phyloP scores from a whole-genome alignment of 2,329 filamentous ascomycete genomes.

The Lecanoromycetidae sp. region DNA sequence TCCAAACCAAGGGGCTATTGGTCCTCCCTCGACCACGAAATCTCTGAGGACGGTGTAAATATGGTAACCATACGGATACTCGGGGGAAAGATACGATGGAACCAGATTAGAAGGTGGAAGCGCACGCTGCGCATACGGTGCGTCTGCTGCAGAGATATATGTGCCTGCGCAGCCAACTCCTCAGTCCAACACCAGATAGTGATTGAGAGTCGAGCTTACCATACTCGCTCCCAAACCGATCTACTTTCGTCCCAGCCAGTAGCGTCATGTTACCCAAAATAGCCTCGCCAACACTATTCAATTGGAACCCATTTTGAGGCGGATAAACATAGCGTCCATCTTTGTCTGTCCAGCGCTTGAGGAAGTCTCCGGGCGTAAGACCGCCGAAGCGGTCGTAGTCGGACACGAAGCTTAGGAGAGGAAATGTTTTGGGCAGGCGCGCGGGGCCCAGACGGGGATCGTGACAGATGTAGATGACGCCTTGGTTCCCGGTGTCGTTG shows the following conservation, averaged over 20 bases:
- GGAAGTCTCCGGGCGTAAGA: constrained; percentile 18
- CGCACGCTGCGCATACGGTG: constrained; percentile 37
- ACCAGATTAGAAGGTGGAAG: constrained; percentile 35
- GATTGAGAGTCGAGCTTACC: constrained; percentile 26
- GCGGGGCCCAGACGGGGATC: constrained; percentile 19
- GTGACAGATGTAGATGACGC: constrained; percentile 17
- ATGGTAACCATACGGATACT: constrained; percentile 39
- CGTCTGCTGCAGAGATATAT: constrained; percentile 30
- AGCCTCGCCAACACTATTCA: constrained; percentile 25
- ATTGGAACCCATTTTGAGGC: constrained; percentile 31
- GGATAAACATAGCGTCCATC: constrained; percentile 30
- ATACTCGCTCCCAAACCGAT: constrained; percentile 38
- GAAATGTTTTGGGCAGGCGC: constrained; percentile 15
- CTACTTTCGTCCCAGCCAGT: constrained; percentile 32
- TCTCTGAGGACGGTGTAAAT: constrained; percentile 35
- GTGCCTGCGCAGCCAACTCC: not conserved
- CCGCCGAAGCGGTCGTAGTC: constrained; percentile 21
- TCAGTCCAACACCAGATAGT: not conserved
- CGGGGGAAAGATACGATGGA: constrained; percentile 19
- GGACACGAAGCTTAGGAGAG: constrained; percentile 17
- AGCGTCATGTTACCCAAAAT: constrained; percentile 35
- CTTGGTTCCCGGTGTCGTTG: constrained; percentile 8
- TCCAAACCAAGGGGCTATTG: constrained; percentile 40
- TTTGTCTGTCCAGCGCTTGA: constrained; percentile 10
- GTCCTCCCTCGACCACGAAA: constrained; percentile 33